These are phyloP conservation scores for Mucuna pruriens DNA, from an alignment of 306 rosid genomes.

Conservation along the genomic window DNA sequence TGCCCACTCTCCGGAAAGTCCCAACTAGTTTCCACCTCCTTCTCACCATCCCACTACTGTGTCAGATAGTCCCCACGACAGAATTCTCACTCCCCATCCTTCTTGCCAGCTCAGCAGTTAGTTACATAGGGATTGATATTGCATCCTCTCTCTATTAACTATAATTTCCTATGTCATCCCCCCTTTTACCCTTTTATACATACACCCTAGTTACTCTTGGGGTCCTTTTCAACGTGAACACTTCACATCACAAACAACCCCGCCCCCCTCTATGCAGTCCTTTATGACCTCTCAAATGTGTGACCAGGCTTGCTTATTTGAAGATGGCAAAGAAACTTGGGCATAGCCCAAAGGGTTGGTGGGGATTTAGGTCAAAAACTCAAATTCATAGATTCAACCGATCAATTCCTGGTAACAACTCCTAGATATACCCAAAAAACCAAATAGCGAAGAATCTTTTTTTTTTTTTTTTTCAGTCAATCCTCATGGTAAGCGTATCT, in stretches of 20 bases:
- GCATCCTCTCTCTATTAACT: background rate
- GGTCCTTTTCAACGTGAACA: background rate
- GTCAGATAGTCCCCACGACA: background rate
- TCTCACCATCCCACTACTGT: background rate
- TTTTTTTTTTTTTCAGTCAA: background rate
- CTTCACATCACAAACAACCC: background rate
- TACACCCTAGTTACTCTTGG: background rate
- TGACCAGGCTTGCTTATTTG: background rate
- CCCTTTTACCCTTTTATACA: background rate
- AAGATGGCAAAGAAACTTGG: constrained; percentile 8
- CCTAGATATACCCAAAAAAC: background rate
- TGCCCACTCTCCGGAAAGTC: background rate
- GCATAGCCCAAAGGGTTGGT: background rate
- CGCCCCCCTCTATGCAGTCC: background rate
- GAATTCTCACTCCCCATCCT: background rate
- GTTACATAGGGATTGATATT: background rate
- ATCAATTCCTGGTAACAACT: background rate
- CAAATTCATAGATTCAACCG: background rate
- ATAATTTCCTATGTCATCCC: background rate
- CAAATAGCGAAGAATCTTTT: background rate
- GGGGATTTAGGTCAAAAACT: constrained; percentile 11
- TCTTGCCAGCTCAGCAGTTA: background rate
- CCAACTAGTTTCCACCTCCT: background rate
- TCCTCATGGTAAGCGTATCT: background rate
- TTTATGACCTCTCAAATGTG: background rate